phyloP scores from a whole-genome alignment of 805 yeast species.

The Suhomyces vadensis region DNA sequence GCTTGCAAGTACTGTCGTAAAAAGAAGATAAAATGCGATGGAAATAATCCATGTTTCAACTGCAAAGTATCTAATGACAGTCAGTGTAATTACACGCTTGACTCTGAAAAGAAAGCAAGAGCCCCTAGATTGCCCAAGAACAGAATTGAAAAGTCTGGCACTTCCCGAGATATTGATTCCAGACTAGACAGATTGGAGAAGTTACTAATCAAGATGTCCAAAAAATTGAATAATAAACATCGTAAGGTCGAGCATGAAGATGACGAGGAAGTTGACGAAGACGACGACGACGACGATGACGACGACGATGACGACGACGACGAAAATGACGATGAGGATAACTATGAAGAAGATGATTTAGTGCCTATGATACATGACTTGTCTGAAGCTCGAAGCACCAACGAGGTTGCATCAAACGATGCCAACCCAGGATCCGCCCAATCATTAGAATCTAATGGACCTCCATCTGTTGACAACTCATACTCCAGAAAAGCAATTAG shows the following conservation, averaged over 20 bases:
- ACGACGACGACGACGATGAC: constrained; percentile 7
- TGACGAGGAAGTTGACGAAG: constrained; percentile 10
- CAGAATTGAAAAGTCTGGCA: not conserved
- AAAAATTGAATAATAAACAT: constrained; percentile 7
- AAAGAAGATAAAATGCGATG: constrained; percentile 43
- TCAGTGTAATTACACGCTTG: constrained; percentile 19
- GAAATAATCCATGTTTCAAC: constrained; percentile 24
- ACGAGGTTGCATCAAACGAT: not conserved
- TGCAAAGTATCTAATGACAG: constrained; percentile 18
- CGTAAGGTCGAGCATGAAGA: constrained; percentile 8
- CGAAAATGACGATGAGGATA: not conserved
- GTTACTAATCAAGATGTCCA: constrained; percentile 17
- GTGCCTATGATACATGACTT: no score
- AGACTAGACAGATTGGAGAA: constrained; percentile 17
- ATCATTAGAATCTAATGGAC: no score
- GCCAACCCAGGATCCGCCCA: no score
- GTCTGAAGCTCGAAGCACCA: not conserved
- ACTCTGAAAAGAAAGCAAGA: constrained; percentile 19
- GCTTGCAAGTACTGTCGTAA: constrained; percentile 51
- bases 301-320: constrained; percentile 8
- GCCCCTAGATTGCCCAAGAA: constrained; percentile 2
- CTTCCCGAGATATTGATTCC: constrained; percentile 12
- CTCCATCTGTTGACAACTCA: not conserved
- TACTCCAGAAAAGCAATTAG: not conserved
- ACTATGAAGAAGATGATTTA: not conserved